Percentiles rank a stretch among this genome's conserved stretches.
These are phyloP conservation scores for Ilex asprella DNA, from an alignment of 257 asterid genomes.

Conservation along the genomic window DNA sequence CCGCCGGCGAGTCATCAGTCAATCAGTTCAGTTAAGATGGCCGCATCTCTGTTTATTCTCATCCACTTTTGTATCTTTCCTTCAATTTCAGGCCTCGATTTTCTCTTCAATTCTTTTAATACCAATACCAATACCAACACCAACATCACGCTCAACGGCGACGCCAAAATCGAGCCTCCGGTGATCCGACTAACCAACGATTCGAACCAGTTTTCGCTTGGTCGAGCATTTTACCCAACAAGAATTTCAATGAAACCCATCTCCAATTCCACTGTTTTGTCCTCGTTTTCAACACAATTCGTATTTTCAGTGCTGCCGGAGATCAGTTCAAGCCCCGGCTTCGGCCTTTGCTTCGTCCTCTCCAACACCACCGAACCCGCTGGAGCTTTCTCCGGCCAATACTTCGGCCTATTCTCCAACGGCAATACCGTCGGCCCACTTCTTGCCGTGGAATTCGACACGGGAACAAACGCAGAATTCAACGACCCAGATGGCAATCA, in stretches of 20 bases:
- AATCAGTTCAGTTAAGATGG: too few relatives aligned
- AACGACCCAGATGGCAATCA: slow-evolving; percentile 56
- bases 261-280: slow-evolving; percentile 24
- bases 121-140: slow-evolving; percentile 22
- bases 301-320: slow-evolving; percentile 68
- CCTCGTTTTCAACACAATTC: slow-evolving; percentile 75
- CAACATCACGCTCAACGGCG: slow-evolving; percentile 38
- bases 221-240: slow-evolving; percentile 58
- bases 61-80: slow-evolving; percentile 5
- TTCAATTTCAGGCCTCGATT: slow-evolving; percentile 36
- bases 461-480: slow-evolving; percentile 61
- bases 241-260: slow-evolving; percentile 33
- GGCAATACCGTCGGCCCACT: slow-evolving; percentile 41
- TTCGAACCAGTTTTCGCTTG: slow-evolving; percentile 45
- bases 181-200: slow-evolving; percentile 72
- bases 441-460: slow-evolving; percentile 65
- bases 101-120: slow-evolving; percentile 64
- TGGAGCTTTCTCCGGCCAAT: slow-evolving; percentile 50
- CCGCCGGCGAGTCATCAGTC: too few relatives aligned
- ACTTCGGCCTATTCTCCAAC: slow-evolving; percentile 52
- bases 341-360: slow-evolving; percentile 72
- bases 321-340: slow-evolving; percentile 59
- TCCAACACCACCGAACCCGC: slow-evolving; percentile 49
- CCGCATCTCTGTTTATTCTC: neutral
- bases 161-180: slow-evolving; percentile 61